Conservation (phyloP, 148 eudicot species). For the Arctostaphylos glauca region DNA sequence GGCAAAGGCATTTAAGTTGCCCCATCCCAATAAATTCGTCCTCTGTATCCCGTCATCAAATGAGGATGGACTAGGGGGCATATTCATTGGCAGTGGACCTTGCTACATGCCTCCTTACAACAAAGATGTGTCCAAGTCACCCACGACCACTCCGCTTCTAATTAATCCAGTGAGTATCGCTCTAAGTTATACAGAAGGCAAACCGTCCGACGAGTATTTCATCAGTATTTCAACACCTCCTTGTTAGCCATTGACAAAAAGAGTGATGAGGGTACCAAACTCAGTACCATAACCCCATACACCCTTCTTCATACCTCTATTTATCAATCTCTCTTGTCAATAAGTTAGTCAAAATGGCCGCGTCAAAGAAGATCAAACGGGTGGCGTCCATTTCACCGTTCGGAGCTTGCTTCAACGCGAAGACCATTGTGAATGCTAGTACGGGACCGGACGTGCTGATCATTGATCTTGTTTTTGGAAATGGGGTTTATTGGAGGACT, state of each 20-base stretch:
- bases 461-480: constrained; percentile 28
- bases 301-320: constrained; percentile 23
- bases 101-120: no score
- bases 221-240: constrained; percentile 24
- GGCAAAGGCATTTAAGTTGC: neutral
- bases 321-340: constrained; percentile 24
- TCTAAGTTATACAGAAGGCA: neutral
- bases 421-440: constrained; percentile 10
- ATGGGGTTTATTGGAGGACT: constrained; percentile 29
- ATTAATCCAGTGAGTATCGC: no score
- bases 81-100: neutral
- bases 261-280: constrained; percentile 34
- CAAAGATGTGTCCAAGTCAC: no score
- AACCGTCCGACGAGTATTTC: constrained; percentile 27
- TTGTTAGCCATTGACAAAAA: constrained; percentile 19
- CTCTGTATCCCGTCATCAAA: neutral
- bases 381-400: constrained; percentile 30
- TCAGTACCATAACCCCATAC: constrained; percentile 27
- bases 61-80: neutral
- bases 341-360: constrained; percentile 22
- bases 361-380: constrained; percentile 20
- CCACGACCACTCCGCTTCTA: no score
- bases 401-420: constrained; percentile 29
- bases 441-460: constrained; percentile 27
- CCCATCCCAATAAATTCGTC: neutral